Percentiles rank a stretch among this genome's conserved stretches.
phyloP scores from a whole-genome alignment of 805 yeast genomes.

The Kodamaea kaohsiungensis region DNA sequence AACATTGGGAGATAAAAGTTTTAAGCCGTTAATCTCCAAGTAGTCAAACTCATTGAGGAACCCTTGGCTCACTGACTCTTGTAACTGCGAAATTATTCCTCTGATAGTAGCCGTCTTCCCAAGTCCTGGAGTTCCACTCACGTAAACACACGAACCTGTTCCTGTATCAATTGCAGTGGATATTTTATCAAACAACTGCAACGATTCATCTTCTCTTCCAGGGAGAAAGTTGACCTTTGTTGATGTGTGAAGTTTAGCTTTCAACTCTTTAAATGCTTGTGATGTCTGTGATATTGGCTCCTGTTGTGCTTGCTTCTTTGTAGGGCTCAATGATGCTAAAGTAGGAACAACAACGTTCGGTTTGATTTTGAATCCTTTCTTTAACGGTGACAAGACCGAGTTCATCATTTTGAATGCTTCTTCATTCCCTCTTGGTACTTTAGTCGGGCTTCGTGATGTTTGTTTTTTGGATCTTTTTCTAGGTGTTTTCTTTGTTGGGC shows the following conservation, averaged over 20 bases:
- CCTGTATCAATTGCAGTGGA: conserved; percentile 70
- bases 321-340: conserved; percentile 21
- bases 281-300: conserved; percentile 16
- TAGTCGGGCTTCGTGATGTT: conserved; percentile 1
- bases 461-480: conserved; percentile 9
- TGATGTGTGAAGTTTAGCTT: conserved; percentile 46
- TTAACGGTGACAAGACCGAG: conserved; percentile 22
- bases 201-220: conserved; percentile 83
- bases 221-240: conserved; percentile 60
- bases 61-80: conserved; percentile 28
- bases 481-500: conserved; percentile 8
- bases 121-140: conserved; percentile 97
- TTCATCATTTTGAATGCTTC: conserved; percentile 22
- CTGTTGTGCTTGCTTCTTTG: conserved; percentile 7
- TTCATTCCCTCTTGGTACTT: conserved; percentile 16
- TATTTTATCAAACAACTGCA: conserved; percentile 63
- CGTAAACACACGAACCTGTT: conserved; percentile 81
- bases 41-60: conserved; percentile 56
- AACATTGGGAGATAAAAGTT: conserved; percentile 72
- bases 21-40: conserved; percentile 89
- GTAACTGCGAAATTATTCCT: conserved; percentile 75
- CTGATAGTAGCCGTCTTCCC: conserved; percentile 95
- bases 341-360: conserved; percentile 19
- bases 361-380: conserved; percentile 25
- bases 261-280: conserved; percentile 39